These are phyloP conservation scores for Hygrophorus russula DNA, from an alignment of 768 basidiomycete genomes.

Conservation along the genomic window DNA sequence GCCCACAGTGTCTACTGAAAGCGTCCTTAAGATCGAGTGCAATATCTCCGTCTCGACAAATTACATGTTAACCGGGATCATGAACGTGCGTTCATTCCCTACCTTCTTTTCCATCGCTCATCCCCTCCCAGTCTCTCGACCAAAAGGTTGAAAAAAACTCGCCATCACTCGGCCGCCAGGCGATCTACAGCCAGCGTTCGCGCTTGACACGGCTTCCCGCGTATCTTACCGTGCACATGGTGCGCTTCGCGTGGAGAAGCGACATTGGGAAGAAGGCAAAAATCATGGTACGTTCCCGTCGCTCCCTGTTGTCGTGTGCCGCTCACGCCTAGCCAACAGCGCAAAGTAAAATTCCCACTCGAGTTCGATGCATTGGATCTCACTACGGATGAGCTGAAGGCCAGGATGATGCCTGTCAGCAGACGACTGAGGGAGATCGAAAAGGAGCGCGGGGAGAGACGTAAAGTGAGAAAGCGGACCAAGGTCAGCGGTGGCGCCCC, in stretches of 20 bases:
- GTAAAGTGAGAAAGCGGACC: conserved; percentile 70
- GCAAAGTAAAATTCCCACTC: conserved; percentile 85
- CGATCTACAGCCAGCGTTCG: conserved; percentile 70
- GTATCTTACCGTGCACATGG: conserved; percentile 88
- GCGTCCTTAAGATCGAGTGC: conserved; percentile 82
- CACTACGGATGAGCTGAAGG: conserved; percentile 66
- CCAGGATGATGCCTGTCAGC: conserved; percentile 59
- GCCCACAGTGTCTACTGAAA: conserved; percentile 49
- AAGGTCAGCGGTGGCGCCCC: conserved; percentile 27
- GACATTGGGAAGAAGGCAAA: conserved; percentile 92
- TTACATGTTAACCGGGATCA: conserved; percentile 79
- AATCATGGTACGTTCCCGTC: conserved; percentile 62
- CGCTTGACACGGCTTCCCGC: conserved; percentile 76
- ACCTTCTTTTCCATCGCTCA: conserved; percentile 1
- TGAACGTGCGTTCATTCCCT: conserved; percentile 38
- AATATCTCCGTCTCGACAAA: conserved; percentile 84
- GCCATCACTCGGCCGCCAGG: conserved; percentile 67
- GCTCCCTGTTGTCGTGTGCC: too few species aligned
- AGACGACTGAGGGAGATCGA: conserved; percentile 68
- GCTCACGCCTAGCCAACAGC: conserved; percentile 25
- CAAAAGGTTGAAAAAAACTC: conserved; percentile 82
- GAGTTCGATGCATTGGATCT: conserved; percentile 84
- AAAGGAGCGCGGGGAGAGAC: conserved; percentile 73
- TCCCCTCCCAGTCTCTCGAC: conserved; percentile 54
- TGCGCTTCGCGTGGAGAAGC: conserved; percentile 88